phyloP scores from a whole-genome alignment of 768 basidiomycete genomes.

The Butyriboletus loyo region DNA sequence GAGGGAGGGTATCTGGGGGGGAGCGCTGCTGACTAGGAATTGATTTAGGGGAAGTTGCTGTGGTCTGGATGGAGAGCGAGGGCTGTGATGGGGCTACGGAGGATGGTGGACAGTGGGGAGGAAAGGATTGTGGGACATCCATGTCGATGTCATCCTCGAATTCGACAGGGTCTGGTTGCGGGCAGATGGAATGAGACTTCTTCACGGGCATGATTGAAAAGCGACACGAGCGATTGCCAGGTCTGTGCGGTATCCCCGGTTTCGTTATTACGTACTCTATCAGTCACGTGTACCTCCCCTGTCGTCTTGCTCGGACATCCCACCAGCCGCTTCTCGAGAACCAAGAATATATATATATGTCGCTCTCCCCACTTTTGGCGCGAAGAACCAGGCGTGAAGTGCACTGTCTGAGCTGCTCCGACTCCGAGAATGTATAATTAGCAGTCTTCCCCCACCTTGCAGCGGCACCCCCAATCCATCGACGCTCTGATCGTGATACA shows the following conservation, averaged over 20 bases:
- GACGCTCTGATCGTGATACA: neutral
- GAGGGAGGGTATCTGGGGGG: slow-evolving; percentile 9
- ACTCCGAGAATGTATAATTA: neutral
- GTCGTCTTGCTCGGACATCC: too few species aligned
- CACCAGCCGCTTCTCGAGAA: too few species aligned
- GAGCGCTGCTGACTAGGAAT: slow-evolving; percentile 18
- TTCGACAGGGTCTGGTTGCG: slow-evolving; percentile 21
- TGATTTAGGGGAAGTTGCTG: slow-evolving; percentile 9
- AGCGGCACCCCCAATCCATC: too few species aligned
- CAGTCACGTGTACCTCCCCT: slow-evolving; percentile 13
- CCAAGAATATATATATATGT: neutral
- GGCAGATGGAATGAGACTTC: slow-evolving; percentile 13
- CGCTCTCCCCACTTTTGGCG: neutral
- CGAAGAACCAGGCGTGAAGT: neutral
- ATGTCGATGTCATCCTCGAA: slow-evolving; percentile 39
- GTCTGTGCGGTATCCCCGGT: slow-evolving; percentile 9
- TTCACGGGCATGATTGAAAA: slow-evolving; percentile 25
- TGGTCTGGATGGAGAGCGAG: slow-evolving; percentile 12
- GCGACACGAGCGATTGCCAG: slow-evolving; percentile 11
- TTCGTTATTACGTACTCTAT: slow-evolving; percentile 3
- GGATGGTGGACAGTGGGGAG: neutral
- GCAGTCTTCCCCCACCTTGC: neutral
- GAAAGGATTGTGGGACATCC: slow-evolving; percentile 11
- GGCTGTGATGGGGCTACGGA: slow-evolving; percentile 7
- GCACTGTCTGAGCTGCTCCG: slow-evolving; percentile 5